phyloP scores from a whole-genome alignment of 495 filamentous ascomycete species.

The Xylaria scruposa region DNA sequence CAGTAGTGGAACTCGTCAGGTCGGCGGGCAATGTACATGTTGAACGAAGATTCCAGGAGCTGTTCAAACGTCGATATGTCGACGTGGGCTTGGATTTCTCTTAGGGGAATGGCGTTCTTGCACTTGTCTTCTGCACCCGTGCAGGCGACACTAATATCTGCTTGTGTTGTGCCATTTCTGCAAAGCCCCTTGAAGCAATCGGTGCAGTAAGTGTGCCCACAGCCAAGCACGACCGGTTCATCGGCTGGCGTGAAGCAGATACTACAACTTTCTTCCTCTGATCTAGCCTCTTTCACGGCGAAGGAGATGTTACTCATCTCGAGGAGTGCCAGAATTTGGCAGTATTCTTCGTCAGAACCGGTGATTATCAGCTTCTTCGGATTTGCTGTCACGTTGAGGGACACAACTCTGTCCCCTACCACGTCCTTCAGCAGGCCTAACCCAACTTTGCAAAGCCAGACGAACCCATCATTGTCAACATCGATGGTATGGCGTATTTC shows the following conservation, averaged over 20 bases:
- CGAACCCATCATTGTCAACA: neutral
- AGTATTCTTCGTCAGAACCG: constrained; percentile 21
- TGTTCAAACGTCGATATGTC: constrained; percentile 36
- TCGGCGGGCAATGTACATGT: constrained; percentile 32
- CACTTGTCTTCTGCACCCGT: constrained; percentile 34
- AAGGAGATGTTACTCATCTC: neutral
- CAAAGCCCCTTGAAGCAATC: constrained; percentile 41
- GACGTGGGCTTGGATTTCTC: constrained; percentile 34
- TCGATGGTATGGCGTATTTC: neutral
- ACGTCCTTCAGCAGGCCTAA: neutral
- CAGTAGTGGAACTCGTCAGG: constrained; percentile 39
- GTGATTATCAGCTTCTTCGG: constrained; percentile 27
- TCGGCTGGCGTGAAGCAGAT: constrained; percentile 41
- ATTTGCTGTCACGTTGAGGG: constrained; percentile 31
- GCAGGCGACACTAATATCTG: constrained; percentile 35
- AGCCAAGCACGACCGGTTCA: constrained; percentile 35
- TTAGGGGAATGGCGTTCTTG: constrained; percentile 27
- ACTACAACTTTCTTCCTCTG: constrained; percentile 31
- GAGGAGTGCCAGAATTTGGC: neutral
- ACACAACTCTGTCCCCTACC: constrained; percentile 7
- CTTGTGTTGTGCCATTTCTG: constrained; percentile 24
- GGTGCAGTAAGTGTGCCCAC: constrained; percentile 45
- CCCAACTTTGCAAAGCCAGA: neutral
- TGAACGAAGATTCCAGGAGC: constrained; percentile 38
- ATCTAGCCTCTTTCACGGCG: neutral